Base-by-base conservation (phyloP, 768 basidiomycete genomes). In the Termitomyces sp. region DNA sequence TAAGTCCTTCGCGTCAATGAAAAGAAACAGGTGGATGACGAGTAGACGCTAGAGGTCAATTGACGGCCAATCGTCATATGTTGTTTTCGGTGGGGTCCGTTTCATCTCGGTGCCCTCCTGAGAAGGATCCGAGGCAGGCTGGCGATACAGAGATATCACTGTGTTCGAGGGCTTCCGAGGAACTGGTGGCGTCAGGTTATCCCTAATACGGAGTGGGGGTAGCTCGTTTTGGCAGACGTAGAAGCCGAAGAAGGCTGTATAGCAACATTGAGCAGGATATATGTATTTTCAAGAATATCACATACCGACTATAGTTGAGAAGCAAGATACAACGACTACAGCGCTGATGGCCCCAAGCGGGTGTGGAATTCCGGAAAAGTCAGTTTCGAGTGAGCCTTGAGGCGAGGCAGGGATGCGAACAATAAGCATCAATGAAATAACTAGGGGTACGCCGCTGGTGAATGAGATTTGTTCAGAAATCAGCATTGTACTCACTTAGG, bases 311-410 rank as follows among this genome's bases (percentile, higher is more conserved):
- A 66, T 32, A 18, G 70, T 60, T 12, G 69, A 55, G n/a, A 70
- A 40, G 33, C 73, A 78, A 18, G 73, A 73, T 60, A 77, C 33
- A 22, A 58, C 64, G 28, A 75, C 63, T 4, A 75, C 63, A 3
- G 67, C 64, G 13, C 63, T 58, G 2, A 70, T 70, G 13, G 57
- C 57, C 15, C 61, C 49, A 32, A 73, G 72, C 5, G 73, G 58
- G 58, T 69, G 56, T 0, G 51, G 36, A 13, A 66, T 38, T 1
- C 65, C 60, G 40, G 62, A 62, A 22, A 78, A 73, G 55, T 78
- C 74, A 4, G 60, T 59, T 65, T 73, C 74, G 32, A 76, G 67
- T 39, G 58, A 62, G n/a, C 53, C 67, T 16, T 65, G 68, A 42
- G 16, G 36, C 35, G 28, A 60, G 12, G 60, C n/a, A 28, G 65